Evolutionary conservation across 1,284 basidiomycete genomes (phyloP), one percentile per base, ranked within the genome.

Genomic region (Kwoniella shivajii): DNA sequence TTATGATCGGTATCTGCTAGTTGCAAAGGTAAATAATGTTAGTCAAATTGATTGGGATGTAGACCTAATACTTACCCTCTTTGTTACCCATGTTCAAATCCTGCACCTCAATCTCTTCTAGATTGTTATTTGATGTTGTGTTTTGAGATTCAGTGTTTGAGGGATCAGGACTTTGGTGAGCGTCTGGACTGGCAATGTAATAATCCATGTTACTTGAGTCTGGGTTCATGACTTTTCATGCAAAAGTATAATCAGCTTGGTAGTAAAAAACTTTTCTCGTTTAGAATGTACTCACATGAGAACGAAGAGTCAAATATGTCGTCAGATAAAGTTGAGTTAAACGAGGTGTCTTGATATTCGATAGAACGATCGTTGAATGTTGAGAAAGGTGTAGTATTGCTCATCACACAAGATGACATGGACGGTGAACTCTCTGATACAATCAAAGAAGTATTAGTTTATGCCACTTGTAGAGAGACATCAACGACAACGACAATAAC

Each of bases 281-380:
- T n/a, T n/a, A n/a, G n/a, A n/a, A n/a, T n/a, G n/a, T 11, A 47
- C 59, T 45, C 18, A 60, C 59, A 61, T 16, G 59, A 54, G 36
- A 61, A 57, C 16, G 55, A 54, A 18, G 59, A 61, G 37, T 61
- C 55, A 30, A 57, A 61, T 27, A 61, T 20, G 37, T 61, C 59
- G 59, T 61, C 59, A 44, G 57, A 56, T 26, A 56, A 33, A 18
- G 36, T 50, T 30, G 50, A 39, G 45, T 38, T 42, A 30, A 43
- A 49, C 3, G 38, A 33, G 18, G 16, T 42, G 22, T 43, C 46
- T 24, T 55, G 44, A 14, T 29, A 45, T 10, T 53, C 42, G 31
- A 44, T 24, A 44, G 24, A 20, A 20, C 41, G 29, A 27, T 45
- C 42, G 26, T 45, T 29, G 14, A 33, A 13, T 9, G 24, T 31